Conservation (phyloP, 768 basidiomycete species). For the Nevesoporus exiguus region DNA sequence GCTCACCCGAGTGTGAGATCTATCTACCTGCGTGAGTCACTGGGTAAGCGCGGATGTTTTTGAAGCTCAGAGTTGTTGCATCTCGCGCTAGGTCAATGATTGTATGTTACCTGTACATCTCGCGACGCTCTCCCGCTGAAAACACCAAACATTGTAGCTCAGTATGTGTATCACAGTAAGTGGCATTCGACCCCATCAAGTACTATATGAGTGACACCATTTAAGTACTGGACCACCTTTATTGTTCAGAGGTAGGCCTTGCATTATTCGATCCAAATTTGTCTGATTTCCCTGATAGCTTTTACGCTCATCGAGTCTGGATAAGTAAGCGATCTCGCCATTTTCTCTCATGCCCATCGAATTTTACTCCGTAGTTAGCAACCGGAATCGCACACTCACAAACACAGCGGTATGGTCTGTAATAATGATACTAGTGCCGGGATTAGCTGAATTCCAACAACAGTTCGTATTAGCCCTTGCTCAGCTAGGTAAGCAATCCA, state of each 20-base stretch:
- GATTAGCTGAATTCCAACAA: slow-evolving; percentile 1
- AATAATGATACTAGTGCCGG: background rate
- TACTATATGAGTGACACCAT: background rate
- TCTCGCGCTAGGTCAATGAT: slow-evolving; percentile 1
- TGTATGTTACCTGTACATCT: background rate
- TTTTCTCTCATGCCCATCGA: slow-evolving; percentile 5
- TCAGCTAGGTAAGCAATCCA: slow-evolving; percentile 18
- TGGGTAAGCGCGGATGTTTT: background rate
- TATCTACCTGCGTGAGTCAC: slow-evolving; percentile 10
- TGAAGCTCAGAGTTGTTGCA: background rate
- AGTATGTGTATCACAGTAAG: slow-evolving; percentile 2
- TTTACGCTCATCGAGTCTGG: too few species aligned
- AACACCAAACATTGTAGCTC: background rate
- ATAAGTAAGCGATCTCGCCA: too few species aligned
- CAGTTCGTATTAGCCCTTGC: slow-evolving; percentile 4
- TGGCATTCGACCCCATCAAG: background rate
- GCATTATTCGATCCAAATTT: background rate
- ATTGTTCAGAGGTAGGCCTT: too few species aligned
- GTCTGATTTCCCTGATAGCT: too few species aligned
- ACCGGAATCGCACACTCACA: slow-evolving; percentile 13
- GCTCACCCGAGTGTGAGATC: background rate
- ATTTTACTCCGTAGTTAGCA: slow-evolving; percentile 22
- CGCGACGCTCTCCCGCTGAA: background rate
- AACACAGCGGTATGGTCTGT: slow-evolving; percentile 12
- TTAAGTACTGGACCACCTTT: slow-evolving; percentile 16